phyloP scores from a whole-genome alignment of 805 yeast genomes.

The Wickerhamiella musiphila region DNA sequence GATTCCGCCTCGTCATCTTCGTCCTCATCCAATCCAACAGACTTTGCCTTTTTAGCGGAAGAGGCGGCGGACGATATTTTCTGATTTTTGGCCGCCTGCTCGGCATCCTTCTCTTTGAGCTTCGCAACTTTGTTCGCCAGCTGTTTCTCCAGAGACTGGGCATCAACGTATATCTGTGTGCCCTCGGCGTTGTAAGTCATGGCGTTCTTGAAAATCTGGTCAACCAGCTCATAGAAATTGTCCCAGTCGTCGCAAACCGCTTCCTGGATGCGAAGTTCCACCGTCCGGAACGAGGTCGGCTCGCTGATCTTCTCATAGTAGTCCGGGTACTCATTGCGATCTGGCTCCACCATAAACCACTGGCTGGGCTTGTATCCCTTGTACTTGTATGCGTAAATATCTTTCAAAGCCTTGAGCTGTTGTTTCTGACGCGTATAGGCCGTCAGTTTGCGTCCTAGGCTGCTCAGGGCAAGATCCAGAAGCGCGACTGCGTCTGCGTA shows the following conservation, averaged over 20 bases:
- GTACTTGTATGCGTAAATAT: conserved; percentile 15
- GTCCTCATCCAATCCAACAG: conserved; percentile 6
- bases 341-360: conserved; percentile 63
- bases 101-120: conserved; percentile 1
- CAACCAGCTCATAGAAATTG: conserved; percentile 40
- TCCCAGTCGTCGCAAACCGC: conserved; percentile 34
- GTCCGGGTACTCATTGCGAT: conserved; percentile 56
- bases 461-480: conserved; percentile 37
- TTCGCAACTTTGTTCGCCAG: conserved; percentile 21
- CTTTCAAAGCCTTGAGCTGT: conserved; percentile 12
- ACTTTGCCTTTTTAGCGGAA: conserved; percentile 1
- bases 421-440: conserved; percentile 11
- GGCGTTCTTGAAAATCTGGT: conserved; percentile 62
- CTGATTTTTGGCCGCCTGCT: conserved; percentile 1
- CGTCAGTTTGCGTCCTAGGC: conserved; percentile 23
- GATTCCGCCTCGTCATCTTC: conserved; percentile 17
- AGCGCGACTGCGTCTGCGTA: conserved; percentile 48
- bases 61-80: background rate
- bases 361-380: conserved; percentile 36
- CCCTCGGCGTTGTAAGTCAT: conserved; percentile 57
- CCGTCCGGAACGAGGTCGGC: conserved; percentile 56
- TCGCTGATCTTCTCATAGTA: conserved; percentile 53
- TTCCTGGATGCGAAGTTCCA: conserved; percentile 34
- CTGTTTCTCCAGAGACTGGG: conserved; percentile 38
- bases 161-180: conserved; percentile 55